Percentiles rank a stretch among this genome's conserved stretches.
These are phyloP conservation scores for Leptographium wingfieldii DNA, from an alignment of 2,329 filamentous ascomycete genomes.

Conservation along the genomic window DNA sequence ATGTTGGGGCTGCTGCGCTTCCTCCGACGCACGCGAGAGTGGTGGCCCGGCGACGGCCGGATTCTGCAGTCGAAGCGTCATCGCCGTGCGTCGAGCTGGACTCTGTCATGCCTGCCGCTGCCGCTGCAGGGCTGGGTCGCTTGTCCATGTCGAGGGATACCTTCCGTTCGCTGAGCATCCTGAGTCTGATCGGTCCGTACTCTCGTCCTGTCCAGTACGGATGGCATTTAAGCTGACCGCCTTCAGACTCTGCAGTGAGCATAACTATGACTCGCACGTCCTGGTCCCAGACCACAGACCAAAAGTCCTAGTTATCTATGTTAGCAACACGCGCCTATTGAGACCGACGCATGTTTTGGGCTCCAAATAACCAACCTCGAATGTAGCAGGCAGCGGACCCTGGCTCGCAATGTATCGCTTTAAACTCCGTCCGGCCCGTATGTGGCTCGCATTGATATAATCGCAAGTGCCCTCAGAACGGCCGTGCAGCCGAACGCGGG, in stretches of 20 bases:
- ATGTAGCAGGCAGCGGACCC: conserved; percentile 83
- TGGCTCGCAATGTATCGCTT: conserved; percentile 95
- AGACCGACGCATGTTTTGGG: neutral
- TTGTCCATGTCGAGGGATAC: conserved; percentile 62
- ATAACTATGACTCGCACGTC: conserved; percentile 92
- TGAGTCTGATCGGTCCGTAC: conserved; percentile 67
- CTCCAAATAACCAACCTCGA: conserved; percentile 44
- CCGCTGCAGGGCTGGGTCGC: neutral
- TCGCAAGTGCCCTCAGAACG: conserved; percentile 62
- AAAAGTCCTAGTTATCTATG: conserved; percentile 60
- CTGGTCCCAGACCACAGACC: conserved; percentile 95
- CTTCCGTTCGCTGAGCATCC: conserved; percentile 67
- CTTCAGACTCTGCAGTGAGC: conserved; percentile 88
- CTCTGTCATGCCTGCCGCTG: neutral
- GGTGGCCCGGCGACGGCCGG: conserved; percentile 38
- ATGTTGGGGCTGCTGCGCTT: conserved; percentile 1
- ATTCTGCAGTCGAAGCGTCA: conserved; percentile 19
- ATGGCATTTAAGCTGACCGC: conserved; percentile 88
- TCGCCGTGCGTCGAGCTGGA: neutral
- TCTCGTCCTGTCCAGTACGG: conserved; percentile 76
- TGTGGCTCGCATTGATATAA: conserved; percentile 88
- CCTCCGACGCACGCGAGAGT: conserved; percentile 35
- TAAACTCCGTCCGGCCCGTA: conserved; percentile 68
- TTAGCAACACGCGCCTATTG: neutral
- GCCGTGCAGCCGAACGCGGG: conserved; percentile 66